Base-by-base conservation (phyloP, 1,284 basidiomycete species). In the Vanrija sp. region DNA sequence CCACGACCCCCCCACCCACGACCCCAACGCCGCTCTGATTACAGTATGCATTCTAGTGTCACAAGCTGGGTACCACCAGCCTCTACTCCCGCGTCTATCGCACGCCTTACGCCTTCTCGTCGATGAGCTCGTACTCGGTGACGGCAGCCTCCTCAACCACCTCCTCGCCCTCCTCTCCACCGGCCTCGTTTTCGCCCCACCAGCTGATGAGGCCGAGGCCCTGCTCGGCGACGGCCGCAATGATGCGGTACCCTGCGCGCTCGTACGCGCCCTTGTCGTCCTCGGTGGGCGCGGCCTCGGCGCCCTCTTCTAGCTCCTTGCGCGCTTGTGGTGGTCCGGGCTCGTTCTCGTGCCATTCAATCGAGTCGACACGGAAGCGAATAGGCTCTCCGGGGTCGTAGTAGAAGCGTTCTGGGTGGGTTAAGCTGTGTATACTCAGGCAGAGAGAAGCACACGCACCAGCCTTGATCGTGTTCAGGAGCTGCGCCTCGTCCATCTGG, bases 281-380 rank as follows among this genome's bases (percentile, higher is more conserved):
- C 25, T 55, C 59, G 21, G 44, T 46, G 10, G 49, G 29, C 29
- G 28, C 21, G 2, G 21, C 48, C 89, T 92, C 63, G 28, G 42
- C 14, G 38, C n/a, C 18, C 18, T 38, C 6, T 40, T 55, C 43
- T 14, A 57, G 53, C 14, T 61, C 59, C 16, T 60, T 58, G 21
- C 60, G 54, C 19, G 63, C 62, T 12, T 56, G 54, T 0, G 68
- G 68, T 1, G 91, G 91, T 2, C 90, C 89, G 0, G 93, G 93
- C 66, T 94, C 89, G 62, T 91, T 85, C 66, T 97, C 93, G 70
- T 86, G 88, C 74, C 95, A 97, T 63, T 89, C 86, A 66, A 95
- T 89, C 3, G 83, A 81, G 71, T 95, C 91, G 12, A 97, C 86
- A 3, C 91, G 86, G 42, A 95, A 85, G 18, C 94, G 86, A n/a